A percentile compares a stretch with the other conserved stretches of the same genome.
These are phyloP conservation scores for Trichoderma polysporum DNA, from an alignment of 2,329 filamentous ascomycete genomes.

Conservation along the genomic window DNA sequence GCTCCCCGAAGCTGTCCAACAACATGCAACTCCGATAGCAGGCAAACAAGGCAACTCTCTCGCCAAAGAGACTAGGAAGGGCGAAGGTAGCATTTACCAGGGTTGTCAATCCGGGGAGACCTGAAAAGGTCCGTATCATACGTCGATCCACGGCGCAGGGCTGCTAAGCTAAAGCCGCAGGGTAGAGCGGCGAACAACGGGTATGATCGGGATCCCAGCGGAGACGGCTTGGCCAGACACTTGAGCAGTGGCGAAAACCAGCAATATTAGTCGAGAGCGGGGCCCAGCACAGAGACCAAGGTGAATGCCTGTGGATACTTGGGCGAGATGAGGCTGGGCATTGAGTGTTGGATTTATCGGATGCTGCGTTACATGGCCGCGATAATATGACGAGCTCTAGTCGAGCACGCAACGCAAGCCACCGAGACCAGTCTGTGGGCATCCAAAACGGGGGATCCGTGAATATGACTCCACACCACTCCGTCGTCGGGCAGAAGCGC, in stretches of 20 bases:
- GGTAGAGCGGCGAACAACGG: slow-evolving; percentile 17
- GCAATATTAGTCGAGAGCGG: slow-evolving; percentile 6
- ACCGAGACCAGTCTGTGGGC: slow-evolving; percentile 1
- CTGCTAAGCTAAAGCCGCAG: not conserved
- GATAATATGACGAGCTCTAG: not conserved
- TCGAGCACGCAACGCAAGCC: not conserved
- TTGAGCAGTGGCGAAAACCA: slow-evolving; percentile 15
- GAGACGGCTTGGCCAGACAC: slow-evolving; percentile 10
- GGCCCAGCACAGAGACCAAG: not conserved
- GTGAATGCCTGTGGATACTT: not conserved
- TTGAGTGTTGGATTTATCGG: not conserved
- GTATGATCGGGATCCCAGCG: slow-evolving; percentile 19
- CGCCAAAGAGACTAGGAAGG: slow-evolving; percentile 8
- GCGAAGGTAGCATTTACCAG: slow-evolving; percentile 14
- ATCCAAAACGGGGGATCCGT: not conserved
- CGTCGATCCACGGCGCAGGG: slow-evolving; percentile 16
- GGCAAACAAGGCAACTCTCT: slow-evolving; percentile 13
- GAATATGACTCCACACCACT: slow-evolving; percentile 12
- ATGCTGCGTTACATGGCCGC: slow-evolving; percentile 15
- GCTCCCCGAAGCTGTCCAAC: slow-evolving; percentile 8
- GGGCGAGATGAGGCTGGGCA: slow-evolving; percentile 10
- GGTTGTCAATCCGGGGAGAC: slow-evolving; percentile 14
- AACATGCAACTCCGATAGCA: not conserved
- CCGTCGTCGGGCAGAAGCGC: slow-evolving; percentile 9
- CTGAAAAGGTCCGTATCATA: slow-evolving; percentile 1